Evolutionary conservation across 208 protist genomes (phyloP), one percentile per base, ranked within the genome.

Genomic region (Perkinsela sp.): DNA sequence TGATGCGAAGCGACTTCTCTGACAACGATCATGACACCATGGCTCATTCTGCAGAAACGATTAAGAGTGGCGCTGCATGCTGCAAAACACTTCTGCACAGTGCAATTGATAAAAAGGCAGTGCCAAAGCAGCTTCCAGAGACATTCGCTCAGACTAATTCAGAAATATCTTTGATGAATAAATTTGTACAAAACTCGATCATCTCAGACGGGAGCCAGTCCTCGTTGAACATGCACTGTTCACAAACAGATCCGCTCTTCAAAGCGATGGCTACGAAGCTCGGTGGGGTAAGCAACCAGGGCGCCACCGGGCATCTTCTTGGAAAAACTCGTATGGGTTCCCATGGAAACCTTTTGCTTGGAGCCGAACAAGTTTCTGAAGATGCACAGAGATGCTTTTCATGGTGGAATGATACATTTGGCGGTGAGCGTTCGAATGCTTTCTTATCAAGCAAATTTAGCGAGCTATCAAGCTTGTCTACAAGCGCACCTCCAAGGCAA

Each of bases 1-100:
- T 92, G 30, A 76, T 92, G 66, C 81, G 87, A 31, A 89, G 87
- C 66, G 87, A 89, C 13, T 75, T 79, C 2, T 32, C 48, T 6
- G 72, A n/a, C 31, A 71, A 31, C 32, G 73, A 40, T 29, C 67
- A 40, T 67, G 73, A 66, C 29, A n/a, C n/a, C n/a, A n/a, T n/a
- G n/a, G n/a, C n/a, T n/a, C n/a, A n/a, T n/a, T n/a, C n/a, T n/a
- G n/a, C n/a, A n/a, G n/a, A n/a, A n/a, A n/a, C n/a, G n/a, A n/a
- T n/a, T n/a, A n/a, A n/a, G n/a, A n/a, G n/a, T n/a, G n/a, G n/a
- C n/a, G n/a, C n/a, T n/a, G n/a, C n/a, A n/a, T n/a, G n/a, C n/a
- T n/a, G n/a, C n/a, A n/a, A n/a, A n/a, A n/a, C n/a, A n/a, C n/a
- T n/a, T n/a, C n/a, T n/a, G n/a, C n/a, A n/a, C n/a, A n/a, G n/a